phyloP scores from a whole-genome alignment of 768 basidiomycete genomes.

The Termitomyces bulborhizus region DNA sequence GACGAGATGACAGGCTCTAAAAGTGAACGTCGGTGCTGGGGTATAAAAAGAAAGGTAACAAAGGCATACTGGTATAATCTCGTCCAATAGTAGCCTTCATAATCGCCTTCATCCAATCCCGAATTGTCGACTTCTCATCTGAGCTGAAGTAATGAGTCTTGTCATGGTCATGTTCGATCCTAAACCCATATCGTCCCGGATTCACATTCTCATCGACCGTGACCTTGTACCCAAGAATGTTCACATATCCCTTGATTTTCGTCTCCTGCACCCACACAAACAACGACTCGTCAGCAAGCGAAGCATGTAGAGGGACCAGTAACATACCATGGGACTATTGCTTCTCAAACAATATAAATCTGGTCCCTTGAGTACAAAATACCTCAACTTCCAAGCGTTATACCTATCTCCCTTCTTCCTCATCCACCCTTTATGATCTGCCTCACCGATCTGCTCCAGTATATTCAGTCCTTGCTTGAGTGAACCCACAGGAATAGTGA shows the following conservation, averaged over 20 bases:
- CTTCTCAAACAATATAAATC: conserved; percentile 86
- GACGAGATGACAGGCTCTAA: conserved; percentile 92
- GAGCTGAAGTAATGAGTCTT: conserved; percentile 90
- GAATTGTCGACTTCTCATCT: conserved; percentile 73
- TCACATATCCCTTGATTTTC: conserved; percentile 94
- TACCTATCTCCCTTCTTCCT: conserved; percentile 93
- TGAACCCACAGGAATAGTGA: conserved; percentile 20
- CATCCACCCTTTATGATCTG: conserved; percentile 93
- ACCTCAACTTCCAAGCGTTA: conserved; percentile 87
- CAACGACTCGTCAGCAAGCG: background rate
- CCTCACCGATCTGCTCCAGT: conserved; percentile 83
- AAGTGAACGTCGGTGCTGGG: conserved; percentile 11
- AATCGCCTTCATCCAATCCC: conserved; percentile 99
- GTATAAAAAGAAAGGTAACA: background rate
- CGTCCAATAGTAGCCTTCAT: conserved; percentile 98
- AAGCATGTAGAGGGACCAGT: conserved; percentile 1
- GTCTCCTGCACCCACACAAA: conserved; percentile 54
- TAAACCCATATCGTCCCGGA: conserved; percentile 92
- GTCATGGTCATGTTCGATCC: conserved; percentile 83
- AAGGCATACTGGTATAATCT: conserved; percentile 77
- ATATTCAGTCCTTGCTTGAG: conserved; percentile 66
- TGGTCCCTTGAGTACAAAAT: conserved; percentile 88
- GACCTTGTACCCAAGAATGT: conserved; percentile 88
- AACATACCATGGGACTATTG: conserved; percentile 51
- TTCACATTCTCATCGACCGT: conserved; percentile 88